phyloP scores from a whole-genome alignment of 495 filamentous ascomycete genomes.

The Lentithecium fluviatile region DNA sequence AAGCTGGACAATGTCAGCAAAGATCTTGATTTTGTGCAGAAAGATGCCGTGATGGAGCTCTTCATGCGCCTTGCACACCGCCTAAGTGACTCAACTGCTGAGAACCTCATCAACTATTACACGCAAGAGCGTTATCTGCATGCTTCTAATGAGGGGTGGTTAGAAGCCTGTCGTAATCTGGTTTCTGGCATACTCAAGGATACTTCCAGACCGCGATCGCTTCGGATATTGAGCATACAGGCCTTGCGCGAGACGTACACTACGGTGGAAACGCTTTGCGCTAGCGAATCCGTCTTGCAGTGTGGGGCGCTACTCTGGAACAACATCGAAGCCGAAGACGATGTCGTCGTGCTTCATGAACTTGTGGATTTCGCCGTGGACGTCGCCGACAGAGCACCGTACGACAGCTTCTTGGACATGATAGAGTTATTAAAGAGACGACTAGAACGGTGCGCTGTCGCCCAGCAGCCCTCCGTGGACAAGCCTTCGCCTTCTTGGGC shows the following conservation, averaged over 20 bases:
- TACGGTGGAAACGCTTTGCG: slow-evolving; percentile 44
- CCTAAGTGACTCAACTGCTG: slow-evolving; percentile 59
- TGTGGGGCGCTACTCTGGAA: slow-evolving; percentile 50
- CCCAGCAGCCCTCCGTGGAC: slow-evolving; percentile 1
- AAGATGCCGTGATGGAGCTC: slow-evolving; percentile 65
- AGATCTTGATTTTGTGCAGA: slow-evolving; percentile 50
- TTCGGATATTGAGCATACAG: slow-evolving; percentile 59
- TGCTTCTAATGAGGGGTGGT: slow-evolving; percentile 68
- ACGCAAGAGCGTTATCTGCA: slow-evolving; percentile 64
- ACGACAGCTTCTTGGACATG: slow-evolving; percentile 47
- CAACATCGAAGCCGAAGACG: slow-evolving; percentile 53
- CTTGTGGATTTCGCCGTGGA: slow-evolving; percentile 53
- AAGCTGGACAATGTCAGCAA: slow-evolving; percentile 36
- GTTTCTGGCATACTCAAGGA: slow-evolving; percentile 66
- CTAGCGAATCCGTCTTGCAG: slow-evolving; percentile 8
- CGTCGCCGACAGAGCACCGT: slow-evolving; percentile 42
- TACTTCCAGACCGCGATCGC: slow-evolving; percentile 59
- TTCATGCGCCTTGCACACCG: slow-evolving; percentile 59
- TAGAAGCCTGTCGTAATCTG: slow-evolving; percentile 59
- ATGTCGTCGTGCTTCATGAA: slow-evolving; percentile 44
- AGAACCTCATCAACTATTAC: slow-evolving; percentile 59
- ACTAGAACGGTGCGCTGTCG: slow-evolving; percentile 6
- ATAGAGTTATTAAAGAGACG: slow-evolving; percentile 18
- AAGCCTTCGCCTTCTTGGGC: slow-evolving; percentile 23
- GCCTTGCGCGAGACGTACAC: slow-evolving; percentile 65